Evolutionary conservation across 2,329 filamentous ascomycete species (phyloP), one percentile per base, ranked within the genome.

Genomic region (Pseudocercospora eumusae): DNA sequence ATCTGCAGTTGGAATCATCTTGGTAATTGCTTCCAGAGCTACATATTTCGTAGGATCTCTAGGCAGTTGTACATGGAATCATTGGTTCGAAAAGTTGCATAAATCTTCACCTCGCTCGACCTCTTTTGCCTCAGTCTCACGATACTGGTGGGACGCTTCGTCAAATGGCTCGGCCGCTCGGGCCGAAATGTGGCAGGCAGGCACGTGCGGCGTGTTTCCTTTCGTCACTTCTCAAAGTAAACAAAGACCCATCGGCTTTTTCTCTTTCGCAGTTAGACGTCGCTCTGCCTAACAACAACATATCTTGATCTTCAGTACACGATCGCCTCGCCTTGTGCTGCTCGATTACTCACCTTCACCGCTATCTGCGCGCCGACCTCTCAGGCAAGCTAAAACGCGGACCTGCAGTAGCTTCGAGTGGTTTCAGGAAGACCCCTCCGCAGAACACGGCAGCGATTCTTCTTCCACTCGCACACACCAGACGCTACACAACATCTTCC

Each of bases 401-500:
- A 54, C 52, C 52, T 54, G 52, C 52, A 54, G 54, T 44, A 45
- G 36, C 54, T 45, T 57, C 25, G n/a, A 44, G 33, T 45, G 23
- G 54, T 45, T 57, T 44, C 54, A 44, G 11, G 25, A 44, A 28
- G 36, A 27, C 54, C 42, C 33, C 54, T 23, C 54, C 54, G 27
- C 54, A 44, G 53, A 36, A 20, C 18, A 40, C 53, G 13, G 25
- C 50, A 31, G 28, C 50, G 25, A 31, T 18, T 36, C 54, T 44
- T 57, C 54, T 45, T 47, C 33, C 20, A 20, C 50, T 6, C n/a
- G 31, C 50, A 11, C 21, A n/a, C 36, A 18, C 54, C 7, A 23
- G 21, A 49, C 55, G 55, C 55, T 47, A 57, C 55, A 57, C 55
- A 42, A 57, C 55, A 57, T 44, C 25, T 21, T 40, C 15, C 54